Base-by-base conservation (phyloP, 371 early-diverging fungal species). In the Mucor saturninus region DNA sequence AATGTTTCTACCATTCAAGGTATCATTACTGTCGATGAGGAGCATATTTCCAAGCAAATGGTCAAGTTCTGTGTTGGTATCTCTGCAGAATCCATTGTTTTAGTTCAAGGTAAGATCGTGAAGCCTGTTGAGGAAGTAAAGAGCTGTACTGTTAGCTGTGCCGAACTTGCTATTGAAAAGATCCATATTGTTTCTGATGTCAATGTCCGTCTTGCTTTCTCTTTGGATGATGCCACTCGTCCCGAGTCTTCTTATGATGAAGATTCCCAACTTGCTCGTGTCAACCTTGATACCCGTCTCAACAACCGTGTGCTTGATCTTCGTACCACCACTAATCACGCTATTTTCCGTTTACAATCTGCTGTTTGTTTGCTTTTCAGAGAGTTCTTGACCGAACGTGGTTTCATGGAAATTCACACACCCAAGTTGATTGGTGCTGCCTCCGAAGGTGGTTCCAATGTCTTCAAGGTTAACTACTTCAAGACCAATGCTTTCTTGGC, bases 381-480 rank as follows among this genome's bases (percentile, higher is more conserved):
- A 73, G 95, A 95, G 64, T 98, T 90, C 79, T 81, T 99, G 64
- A 82, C 88, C 49, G 73, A 80, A 29, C 85, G 93, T 54, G 88
- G 86, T 49, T 99, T 99, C 71, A 87, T 93, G 65, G 99, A 99
- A 84, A 98, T 99, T 72, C 99, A 99, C 80, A 92, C 99, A 10
- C 98, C 99, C 63, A 99, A 99, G 86, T 86, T 99, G 65, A 92
- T 99, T 65, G 91, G 89, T 56, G 90, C 98, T 62, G 96, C 98
- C 11, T 93, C 93, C 64, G 99, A 99, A 82, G 99, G 99, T 65
- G 99, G 99, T 32, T 94, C 99, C 46, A 99, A 97, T 73, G 95
- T 99, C 10, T 99, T 99, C 87, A 86, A 89, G 74, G 92, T 99
- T 54, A 83, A 90, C 57, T 99, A 98, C 87, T 99, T 99, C 83